Conservation (phyloP, 352 stramenopile species). For the Phytophthora sansomeana region DNA sequence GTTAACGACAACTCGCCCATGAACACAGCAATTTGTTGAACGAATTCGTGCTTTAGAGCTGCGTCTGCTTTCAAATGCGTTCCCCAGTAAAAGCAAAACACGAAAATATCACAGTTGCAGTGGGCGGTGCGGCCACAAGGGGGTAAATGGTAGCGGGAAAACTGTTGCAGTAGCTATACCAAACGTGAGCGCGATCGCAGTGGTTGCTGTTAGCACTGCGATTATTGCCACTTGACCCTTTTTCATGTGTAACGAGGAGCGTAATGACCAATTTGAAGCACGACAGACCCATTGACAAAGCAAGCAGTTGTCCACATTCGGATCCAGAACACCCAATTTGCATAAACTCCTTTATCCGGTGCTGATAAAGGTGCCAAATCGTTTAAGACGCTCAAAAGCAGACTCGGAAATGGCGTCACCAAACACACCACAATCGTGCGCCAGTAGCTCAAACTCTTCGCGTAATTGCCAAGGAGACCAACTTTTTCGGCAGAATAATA, state of each 20-base stretch:
- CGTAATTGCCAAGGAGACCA: slow-evolving; percentile 16
- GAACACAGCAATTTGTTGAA: slow-evolving; percentile 20
- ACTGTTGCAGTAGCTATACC: slow-evolving; percentile 5
- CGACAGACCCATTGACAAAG: background rate
- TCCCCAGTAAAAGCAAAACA: slow-evolving; percentile 33
- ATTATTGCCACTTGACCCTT: slow-evolving; percentile 16
- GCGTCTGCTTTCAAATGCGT: slow-evolving; percentile 22
- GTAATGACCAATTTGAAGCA: slow-evolving; percentile 27
- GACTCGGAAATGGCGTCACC: slow-evolving; percentile 22
- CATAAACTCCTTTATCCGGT: slow-evolving; percentile 4
- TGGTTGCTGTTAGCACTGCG: background rate
- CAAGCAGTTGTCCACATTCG: slow-evolving; percentile 10
- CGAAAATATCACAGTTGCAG: slow-evolving; percentile 15
- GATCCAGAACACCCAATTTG: slow-evolving; percentile 19
- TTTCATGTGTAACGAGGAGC: slow-evolving; percentile 12
- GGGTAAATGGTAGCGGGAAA: slow-evolving; percentile 26
- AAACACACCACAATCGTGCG: slow-evolving; percentile 13
- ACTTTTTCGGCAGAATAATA: slow-evolving; percentile 35
- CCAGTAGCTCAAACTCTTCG: background rate
- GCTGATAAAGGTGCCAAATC: slow-evolving; percentile 13
- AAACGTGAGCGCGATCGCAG: slow-evolving; percentile 7
- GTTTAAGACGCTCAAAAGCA: slow-evolving; percentile 9
- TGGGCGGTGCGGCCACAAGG: slow-evolving; percentile 19
- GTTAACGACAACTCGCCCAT: slow-evolving; percentile 30
- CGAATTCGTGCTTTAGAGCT: slow-evolving; percentile 18